These are phyloP conservation scores for Boeremia exigua DNA, from an alignment of 2,329 filamentous ascomycete genomes.

Conservation along the genomic window DNA sequence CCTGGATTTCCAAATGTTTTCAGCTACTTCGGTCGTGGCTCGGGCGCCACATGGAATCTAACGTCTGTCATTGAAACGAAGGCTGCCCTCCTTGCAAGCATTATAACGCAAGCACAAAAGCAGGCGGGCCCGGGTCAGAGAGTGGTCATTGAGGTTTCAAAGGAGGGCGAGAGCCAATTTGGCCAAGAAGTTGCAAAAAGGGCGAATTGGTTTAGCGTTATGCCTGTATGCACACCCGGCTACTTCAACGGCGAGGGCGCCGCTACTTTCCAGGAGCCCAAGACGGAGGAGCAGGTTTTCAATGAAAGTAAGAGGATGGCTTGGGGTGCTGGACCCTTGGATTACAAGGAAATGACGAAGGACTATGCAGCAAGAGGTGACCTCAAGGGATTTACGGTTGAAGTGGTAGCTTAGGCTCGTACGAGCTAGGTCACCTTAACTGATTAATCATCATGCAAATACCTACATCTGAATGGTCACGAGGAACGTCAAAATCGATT, in stretches of 20 bases:
- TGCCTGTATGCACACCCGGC: not conserved
- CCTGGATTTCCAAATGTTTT: conserved; percentile 13
- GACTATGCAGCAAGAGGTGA: not conserved
- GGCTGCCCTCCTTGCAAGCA: not conserved
- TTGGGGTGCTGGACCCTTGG: not conserved
- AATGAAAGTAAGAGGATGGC: not conserved
- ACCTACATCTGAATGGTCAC: no score
- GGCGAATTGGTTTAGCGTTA: not conserved
- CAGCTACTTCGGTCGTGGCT: not conserved
- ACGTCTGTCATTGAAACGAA: not conserved
- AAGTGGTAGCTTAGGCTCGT: not conserved
- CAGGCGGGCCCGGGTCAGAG: not conserved
- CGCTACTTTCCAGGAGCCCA: not conserved
- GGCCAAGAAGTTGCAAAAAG: not conserved
- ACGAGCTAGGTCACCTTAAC: no score
- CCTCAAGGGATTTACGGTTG: not conserved
- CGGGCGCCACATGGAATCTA: not conserved
- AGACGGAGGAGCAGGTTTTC: not conserved
- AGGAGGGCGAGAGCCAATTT: not conserved
- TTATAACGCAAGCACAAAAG: not conserved
- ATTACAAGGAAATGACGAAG: not conserved
- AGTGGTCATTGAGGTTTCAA: not conserved
- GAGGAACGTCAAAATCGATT: no score
- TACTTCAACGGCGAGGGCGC: conserved; percentile 1
- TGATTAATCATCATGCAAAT: no score